Base-by-base conservation (phyloP, 257 asterid genomes). In the Ocimum tenuiflorum region DNA sequence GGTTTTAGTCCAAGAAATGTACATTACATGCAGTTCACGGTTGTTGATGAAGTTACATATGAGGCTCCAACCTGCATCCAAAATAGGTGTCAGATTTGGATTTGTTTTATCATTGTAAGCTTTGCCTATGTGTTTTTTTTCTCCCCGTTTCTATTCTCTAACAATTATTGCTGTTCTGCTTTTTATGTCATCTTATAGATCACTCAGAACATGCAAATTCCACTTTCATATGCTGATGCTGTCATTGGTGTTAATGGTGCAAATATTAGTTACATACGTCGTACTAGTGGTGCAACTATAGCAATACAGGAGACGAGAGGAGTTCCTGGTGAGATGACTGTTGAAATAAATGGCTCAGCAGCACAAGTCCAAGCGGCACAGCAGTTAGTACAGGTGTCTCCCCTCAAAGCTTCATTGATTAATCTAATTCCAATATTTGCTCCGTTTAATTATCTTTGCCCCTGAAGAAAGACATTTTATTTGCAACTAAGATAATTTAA, bases 271-370 rank as follows among this genome's bases (percentile, higher is more conserved):
- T 91, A 86, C 52, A 86, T 91, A 41, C 95, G 96, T 22, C 96
- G 96, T 78, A 79, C 88, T 42, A 88, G 96, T 81, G 98, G 98
- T 73, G 95, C 98, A 72, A 78, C 91, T 64, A 82, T 91, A 45
- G 95, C 94, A 13, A 70, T 88, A 56, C 96, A 88, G 73, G 96
- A 86, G 79, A 78, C 94, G 13, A 83, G 79, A 75, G 98, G 91
- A 67, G 84, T 77, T 67, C 96, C 95, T 69, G 91, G 81, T 31
- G 92, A 88, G 90, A 91, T 91, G 98, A 91, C 95, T 42, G 92
- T 91, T 70, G 98, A 91, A 79, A 85, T 91, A 29, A 83, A 85
- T 74, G 98, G 98, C 49, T 80, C 95, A 5, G 88, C 96, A 0
- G 76, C 95, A 4, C 96, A 91, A 79, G 96, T 88, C 70, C 98